These are phyloP conservation scores for Capsella rubella DNA, from an alignment of 441 rosid genomes.

Conservation along the genomic window DNA sequence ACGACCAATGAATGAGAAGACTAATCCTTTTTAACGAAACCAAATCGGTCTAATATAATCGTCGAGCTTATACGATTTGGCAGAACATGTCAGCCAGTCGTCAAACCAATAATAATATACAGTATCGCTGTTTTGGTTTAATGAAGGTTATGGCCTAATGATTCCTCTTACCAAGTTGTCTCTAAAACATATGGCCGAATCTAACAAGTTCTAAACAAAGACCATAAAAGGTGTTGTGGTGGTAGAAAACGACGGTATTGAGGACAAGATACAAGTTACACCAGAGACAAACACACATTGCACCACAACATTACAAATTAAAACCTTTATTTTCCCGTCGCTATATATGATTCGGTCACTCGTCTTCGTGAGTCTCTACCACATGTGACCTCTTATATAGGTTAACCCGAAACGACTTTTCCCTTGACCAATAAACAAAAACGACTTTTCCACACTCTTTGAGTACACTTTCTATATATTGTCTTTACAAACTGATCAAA, in stretches of 20 bases:
- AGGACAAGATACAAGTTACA: not conserved
- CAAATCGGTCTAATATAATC: no score
- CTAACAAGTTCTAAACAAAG: not conserved
- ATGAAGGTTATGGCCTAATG: not conserved
- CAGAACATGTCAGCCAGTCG: no score
- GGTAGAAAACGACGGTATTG: no score
- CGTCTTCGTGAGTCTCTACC: slow-evolving; percentile 3
- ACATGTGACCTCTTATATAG: not conserved
- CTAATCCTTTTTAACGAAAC: no score
- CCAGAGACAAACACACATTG: not conserved
- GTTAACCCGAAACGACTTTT: not conserved
- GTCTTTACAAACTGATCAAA: not conserved
- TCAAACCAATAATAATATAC: no score
- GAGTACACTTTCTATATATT: not conserved
- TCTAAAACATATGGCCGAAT: not conserved
- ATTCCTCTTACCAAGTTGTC: not conserved
- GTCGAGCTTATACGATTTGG: no score
- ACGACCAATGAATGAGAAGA: no score
- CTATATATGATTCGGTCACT: not conserved
- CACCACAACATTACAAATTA: not conserved
- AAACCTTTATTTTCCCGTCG: not conserved
- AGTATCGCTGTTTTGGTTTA: no score
- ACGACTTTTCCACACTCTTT: slow-evolving; percentile 12
- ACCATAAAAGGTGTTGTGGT: not conserved
- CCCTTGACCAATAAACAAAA: not conserved